Base-by-base conservation (phyloP, 495 filamentous ascomycete species). In the Pyrenula massariospora region DNA sequence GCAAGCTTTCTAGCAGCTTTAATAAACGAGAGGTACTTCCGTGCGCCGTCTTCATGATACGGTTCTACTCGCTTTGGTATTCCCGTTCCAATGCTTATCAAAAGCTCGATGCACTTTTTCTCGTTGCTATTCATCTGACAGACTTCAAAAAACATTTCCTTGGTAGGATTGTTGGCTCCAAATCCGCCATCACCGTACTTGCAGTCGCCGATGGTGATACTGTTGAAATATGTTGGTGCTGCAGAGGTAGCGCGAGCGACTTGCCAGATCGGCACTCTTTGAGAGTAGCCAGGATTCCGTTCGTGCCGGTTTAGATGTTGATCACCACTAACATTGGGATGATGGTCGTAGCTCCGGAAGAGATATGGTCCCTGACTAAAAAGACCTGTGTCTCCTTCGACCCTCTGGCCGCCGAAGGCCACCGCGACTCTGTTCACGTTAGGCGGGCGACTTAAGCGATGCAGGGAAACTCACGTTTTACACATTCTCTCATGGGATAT, bases 201-300 rank as follows among this genome's bases (percentile, higher is more conserved):
- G 10, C 48, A 56, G 5, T 36, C 50, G n/a, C 65, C 59, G n/a
- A 62, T 60, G n/a, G 25, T 56, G 23, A 65, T 57, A 0, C 68
- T 57, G 47, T 76, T 66, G 62, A 81, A 80, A 59, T 74, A 80
- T 31, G 74, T 70, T 0, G 77, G 74, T 2, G 77, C 77, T 0
- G 77, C 77, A 3, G 71, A 76, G 2, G 77, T 80, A 1, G 77
- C 77, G 10, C 77, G 66, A 0, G 77, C 78, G 0, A 78, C 74
- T 60, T 76, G 52, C 75, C 76, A 80, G 48, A 81, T 74, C 0
- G 65, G 62, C 12, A 76, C 57, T 20, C 63, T 56, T 52, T 73
- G 48, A 24, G 60, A 48, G 19, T 49, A 54, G 12, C 52, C 36
- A 49, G 55, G 49, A 54, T 59, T 58, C 22, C 75, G 67, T 67